Evolutionary conservation across 2,329 filamentous ascomycete species (phyloP), one percentile per base, ranked within the genome.

Genomic region (Dendrostoma leiphaemia): DNA sequence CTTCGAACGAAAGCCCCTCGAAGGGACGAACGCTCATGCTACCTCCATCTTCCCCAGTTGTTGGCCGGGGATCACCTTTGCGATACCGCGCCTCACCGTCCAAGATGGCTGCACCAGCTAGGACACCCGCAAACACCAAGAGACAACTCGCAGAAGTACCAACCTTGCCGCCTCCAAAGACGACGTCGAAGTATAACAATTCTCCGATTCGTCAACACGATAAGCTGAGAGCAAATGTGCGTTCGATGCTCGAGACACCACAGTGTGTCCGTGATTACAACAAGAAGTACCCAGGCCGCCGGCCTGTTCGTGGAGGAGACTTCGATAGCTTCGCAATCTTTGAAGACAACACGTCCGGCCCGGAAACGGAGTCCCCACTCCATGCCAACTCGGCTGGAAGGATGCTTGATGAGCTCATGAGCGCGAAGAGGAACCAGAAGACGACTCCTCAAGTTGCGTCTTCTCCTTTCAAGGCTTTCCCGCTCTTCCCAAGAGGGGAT

Each of bases 1-100:
- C 93, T 2, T 96, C 91, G 2, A 93, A 92, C 64, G 92, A 96
- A 65, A 97, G 92, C 65, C 94, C 94, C 4, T 89, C 85, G 47
- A 91, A 90, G 73, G 72, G 75, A 15, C 44, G 48, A 28, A 45
- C 48, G 17, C 52, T 40, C 19, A 52, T 58, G 52, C 48, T 54
- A 5, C 56, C 56, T 17, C 52, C 56, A 17, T 58, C 55, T 34
- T 57, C 56, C 6, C 56, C 56, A 12, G 26, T 55, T n/a, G n/a
- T n/a, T 13, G 52, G 52, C 32, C 55, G 49, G 35, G 48, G 52
- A 43, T 58, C 56, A 6, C 56, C 56, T 32, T 13, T 58, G 6
- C 52, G 44, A 10, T 51, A 58, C 10, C 52, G 56, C 9, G 37
- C 47, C 10, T 58, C 55, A 13, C 55, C 52, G 17, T 58, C 52